These are phyloP conservation scores for Geum urbanum DNA, from an alignment of 306 rosid species.

Conservation along the genomic window DNA sequence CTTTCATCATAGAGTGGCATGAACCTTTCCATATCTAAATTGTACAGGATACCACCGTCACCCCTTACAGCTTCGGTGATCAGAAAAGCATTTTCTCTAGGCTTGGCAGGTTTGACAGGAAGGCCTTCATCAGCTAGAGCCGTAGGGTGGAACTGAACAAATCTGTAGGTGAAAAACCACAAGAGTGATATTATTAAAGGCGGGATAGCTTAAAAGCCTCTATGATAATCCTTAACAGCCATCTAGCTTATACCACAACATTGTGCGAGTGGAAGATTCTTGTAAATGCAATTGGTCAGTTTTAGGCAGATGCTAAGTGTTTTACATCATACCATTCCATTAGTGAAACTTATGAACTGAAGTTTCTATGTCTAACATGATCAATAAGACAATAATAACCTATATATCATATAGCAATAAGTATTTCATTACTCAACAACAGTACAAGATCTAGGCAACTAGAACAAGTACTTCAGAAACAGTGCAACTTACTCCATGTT, in stretches of 20 bases:
- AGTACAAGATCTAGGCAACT: conserved; percentile 12
- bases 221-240: background rate
- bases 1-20: conserved; percentile 89
- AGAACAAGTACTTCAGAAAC: background rate
- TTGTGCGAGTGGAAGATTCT: background rate
- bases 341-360: background rate
- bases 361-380: background rate
- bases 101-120: conserved; percentile 49
- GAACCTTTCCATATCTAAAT: conserved; percentile 80
- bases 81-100: conserved; percentile 77
- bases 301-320: background rate
- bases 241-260: background rate
- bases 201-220: background rate
- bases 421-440: conserved; percentile 5
- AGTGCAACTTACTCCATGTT: conserved; percentile 84
- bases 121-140: conserved; percentile 95
- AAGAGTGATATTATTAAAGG: background rate
- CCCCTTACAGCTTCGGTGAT: conserved; percentile 91
- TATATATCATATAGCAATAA: background rate
- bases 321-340: background rate
- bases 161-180: conserved; percentile 42
- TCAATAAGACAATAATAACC: background rate
- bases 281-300: background rate
- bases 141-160: conserved; percentile 95
- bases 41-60: conserved; percentile 85